These are phyloP conservation scores for Colletotrichum orbiculare DNA, from an alignment of 2,329 filamentous ascomycete genomes.

Conservation along the genomic window DNA sequence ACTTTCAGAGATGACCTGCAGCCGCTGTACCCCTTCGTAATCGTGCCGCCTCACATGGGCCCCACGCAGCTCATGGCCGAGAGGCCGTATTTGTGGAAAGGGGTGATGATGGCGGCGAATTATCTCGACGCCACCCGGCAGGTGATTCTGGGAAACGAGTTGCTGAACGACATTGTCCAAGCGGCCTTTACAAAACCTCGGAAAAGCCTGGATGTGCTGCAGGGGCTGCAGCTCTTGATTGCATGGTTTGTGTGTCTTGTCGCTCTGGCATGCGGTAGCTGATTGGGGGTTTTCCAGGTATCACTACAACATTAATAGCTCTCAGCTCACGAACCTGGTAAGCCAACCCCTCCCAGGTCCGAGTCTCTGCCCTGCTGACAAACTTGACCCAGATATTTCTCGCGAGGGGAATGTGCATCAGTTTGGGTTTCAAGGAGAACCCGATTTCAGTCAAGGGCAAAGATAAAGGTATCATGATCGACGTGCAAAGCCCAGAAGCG, in stretches of 20 bases:
- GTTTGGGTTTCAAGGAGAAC: constrained; percentile 50
- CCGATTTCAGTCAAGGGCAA: constrained; percentile 33
- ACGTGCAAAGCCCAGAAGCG: constrained; percentile 6
- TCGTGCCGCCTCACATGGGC: constrained; percentile 50
- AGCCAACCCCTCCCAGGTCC: no score
- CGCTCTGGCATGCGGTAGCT: no score
- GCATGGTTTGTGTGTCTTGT: constrained; percentile 52
- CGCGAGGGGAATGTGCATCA: constrained; percentile 57
- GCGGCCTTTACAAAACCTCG: constrained; percentile 53
- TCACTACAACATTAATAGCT: constrained; percentile 60
- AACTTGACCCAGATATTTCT: constrained; percentile 49
- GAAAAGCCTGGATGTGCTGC: constrained; percentile 59
- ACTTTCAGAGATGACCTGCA: constrained; percentile 48
- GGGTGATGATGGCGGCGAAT: constrained; percentile 57
- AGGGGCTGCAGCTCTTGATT: constrained; percentile 57
- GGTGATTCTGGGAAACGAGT: constrained; percentile 53
- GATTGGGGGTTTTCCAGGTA: constrained; percentile 46
- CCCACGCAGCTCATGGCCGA: constrained; percentile 50
- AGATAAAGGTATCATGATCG: constrained; percentile 31
- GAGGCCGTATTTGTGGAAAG: constrained; percentile 61
- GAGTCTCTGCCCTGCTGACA: no score
- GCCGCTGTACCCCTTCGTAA: constrained; percentile 58
- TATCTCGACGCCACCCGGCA: constrained; percentile 58
- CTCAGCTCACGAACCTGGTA: constrained; percentile 59
- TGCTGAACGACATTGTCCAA: constrained; percentile 56